These are phyloP conservation scores for Tagetes erecta DNA, from an alignment of 129 eudicot genomes.

Conservation along the genomic window DNA sequence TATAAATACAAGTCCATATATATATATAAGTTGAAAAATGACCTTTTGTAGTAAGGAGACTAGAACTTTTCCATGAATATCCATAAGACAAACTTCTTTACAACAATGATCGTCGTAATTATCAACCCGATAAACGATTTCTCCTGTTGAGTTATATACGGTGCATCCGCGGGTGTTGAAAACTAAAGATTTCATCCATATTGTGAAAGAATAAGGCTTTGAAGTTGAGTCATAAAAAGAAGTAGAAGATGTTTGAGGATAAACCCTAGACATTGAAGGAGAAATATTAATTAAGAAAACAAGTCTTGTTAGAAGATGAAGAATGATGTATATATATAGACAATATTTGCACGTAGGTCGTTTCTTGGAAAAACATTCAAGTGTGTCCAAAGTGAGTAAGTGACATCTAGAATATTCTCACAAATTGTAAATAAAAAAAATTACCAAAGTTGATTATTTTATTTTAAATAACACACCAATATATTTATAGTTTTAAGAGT, in stretches of 20 bases:
- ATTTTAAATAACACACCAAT: too few relatives aligned
- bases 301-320: slow-evolving; percentile 24
- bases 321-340: slow-evolving; percentile 27
- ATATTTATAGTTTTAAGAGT: too few relatives aligned
- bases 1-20: too few relatives aligned
- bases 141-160: slow-evolving; percentile 53
- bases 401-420: slow-evolving; percentile 17
- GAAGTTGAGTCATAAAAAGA: slow-evolving; percentile 31
- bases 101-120: slow-evolving; percentile 53
- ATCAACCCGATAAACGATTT: slow-evolving; percentile 58
- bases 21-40: too few relatives aligned
- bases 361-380: slow-evolving; percentile 33
- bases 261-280: slow-evolving; percentile 53
- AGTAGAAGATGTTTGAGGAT: slow-evolving; percentile 37
- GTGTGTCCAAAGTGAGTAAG: slow-evolving; percentile 15
- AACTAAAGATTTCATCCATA: slow-evolving; percentile 81
- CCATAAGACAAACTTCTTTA: slow-evolving; percentile 56
- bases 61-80: slow-evolving; percentile 52
- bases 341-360: slow-evolving; percentile 33
- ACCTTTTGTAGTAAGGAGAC: slow-evolving; percentile 62
- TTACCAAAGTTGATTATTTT: background rate
- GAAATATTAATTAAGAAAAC: background rate
- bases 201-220: slow-evolving; percentile 49
- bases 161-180: slow-evolving; percentile 66
- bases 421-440: background rate